These are phyloP conservation scores for Climacium dendroides DNA, from an alignment of 225 moss, liverwort and hornwort species.

Conservation along the genomic window DNA sequence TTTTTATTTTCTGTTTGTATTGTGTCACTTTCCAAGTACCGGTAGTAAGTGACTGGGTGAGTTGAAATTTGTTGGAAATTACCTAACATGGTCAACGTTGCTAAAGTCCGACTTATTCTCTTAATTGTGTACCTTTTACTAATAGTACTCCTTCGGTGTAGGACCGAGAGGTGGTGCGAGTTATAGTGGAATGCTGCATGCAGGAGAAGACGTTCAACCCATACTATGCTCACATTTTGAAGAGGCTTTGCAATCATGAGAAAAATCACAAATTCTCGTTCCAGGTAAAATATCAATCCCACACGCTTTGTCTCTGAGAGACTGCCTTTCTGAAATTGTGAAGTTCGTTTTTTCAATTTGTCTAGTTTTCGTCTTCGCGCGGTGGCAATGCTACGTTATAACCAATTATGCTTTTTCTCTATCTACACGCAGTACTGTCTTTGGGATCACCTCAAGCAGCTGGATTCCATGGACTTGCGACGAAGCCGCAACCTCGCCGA, in stretches of 20 bases:
- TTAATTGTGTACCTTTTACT: not conserved
- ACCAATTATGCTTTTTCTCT: not conserved
- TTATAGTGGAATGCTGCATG: slow-evolving; percentile 92
- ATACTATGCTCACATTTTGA: slow-evolving; percentile 67
- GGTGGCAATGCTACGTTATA: not conserved
- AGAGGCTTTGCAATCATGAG: slow-evolving; percentile 72
- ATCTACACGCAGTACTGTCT: slow-evolving; percentile 61
- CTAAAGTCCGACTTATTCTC: not conserved
- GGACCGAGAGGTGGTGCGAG: slow-evolving; percentile 92
- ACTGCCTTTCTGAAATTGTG: not conserved
- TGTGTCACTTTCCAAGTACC: not conserved
- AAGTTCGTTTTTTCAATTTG: not conserved
- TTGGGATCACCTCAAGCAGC: slow-evolving; percentile 97
- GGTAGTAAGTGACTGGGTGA: not conserved
- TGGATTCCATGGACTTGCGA: slow-evolving; percentile 68
- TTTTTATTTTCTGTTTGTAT: not conserved
- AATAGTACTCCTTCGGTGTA: slow-evolving; percentile 5
- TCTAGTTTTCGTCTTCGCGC: not conserved
- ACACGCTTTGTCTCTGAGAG: not conserved
- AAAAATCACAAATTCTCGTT: slow-evolving; percentile 98
- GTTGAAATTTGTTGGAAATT: not conserved
- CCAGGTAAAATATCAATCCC: slow-evolving; percentile 32
- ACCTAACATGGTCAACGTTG: not conserved
- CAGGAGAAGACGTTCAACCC: slow-evolving; percentile 86
- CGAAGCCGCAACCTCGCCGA: slow-evolving; percentile 77